Evolutionary conservation across 495 filamentous ascomycete genomes (phyloP).

Genomic region (Talaromyces thailandensis): DNA sequence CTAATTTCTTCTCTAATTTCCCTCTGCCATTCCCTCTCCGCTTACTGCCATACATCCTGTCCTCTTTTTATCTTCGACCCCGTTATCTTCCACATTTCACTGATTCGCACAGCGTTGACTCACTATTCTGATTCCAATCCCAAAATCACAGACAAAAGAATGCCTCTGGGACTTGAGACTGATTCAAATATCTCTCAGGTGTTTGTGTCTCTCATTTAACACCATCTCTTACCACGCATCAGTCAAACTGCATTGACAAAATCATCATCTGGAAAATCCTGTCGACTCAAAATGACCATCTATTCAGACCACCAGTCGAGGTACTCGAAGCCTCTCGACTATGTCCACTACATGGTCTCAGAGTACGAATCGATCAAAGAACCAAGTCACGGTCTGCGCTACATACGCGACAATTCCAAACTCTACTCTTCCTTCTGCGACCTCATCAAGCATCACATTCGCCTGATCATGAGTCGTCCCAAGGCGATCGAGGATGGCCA

Average conservation of each 20-base stretch:
- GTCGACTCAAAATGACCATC: background rate
- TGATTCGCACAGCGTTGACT: background rate
- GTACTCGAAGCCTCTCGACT: background rate
- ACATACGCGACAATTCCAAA: slow-evolving; percentile 15
- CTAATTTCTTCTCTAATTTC: background rate
- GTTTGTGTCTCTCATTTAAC: background rate
- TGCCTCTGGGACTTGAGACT: background rate
- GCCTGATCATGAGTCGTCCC: slow-evolving; percentile 24
- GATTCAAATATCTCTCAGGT: background rate
- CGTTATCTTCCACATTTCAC: background rate
- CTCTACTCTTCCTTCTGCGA: slow-evolving; percentile 14
- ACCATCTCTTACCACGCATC: background rate
- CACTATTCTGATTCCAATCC: background rate
- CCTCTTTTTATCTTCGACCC: background rate
- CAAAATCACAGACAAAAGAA: background rate
- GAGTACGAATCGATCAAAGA: slow-evolving; percentile 13
- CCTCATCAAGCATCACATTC: slow-evolving; percentile 21
- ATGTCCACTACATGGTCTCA: slow-evolving; percentile 14
- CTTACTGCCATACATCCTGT: too few relatives aligned
- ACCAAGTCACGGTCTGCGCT: slow-evolving; percentile 14
- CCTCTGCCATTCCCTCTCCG: background rate
- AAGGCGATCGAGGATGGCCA: slow-evolving; percentile 26
- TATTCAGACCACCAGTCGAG: background rate
- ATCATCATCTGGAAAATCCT: background rate
- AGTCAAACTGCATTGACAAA: background rate